Evolutionary conservation across 2,329 filamentous ascomycete genomes (phyloP).

Genomic region (Gaeumannomyces tritici): DNA sequence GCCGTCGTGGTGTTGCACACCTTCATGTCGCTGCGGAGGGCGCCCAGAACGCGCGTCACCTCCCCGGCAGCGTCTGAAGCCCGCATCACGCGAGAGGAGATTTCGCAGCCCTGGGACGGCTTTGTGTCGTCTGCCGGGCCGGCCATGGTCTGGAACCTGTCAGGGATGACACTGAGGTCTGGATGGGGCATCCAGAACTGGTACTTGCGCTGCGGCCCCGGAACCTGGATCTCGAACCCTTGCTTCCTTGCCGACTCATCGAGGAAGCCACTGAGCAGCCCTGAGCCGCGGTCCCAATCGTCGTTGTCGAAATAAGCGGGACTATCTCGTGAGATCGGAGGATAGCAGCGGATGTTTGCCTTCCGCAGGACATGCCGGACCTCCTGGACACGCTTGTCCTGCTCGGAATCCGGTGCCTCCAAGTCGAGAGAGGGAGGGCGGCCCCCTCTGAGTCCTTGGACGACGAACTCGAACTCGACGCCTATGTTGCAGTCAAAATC

Average conservation of each 20-base stretch:
- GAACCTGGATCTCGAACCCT: neutral
- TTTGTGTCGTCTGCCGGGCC: neutral
- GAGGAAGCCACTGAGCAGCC: too few species aligned
- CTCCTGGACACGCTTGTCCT: neutral
- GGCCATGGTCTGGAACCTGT: neutral
- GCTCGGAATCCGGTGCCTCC: too few species aligned
- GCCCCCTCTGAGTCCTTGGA: neutral
- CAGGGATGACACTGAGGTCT: neutral
- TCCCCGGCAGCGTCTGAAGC: neutral
- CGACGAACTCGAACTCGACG: neutral
- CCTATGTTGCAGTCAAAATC: constrained; percentile 1
- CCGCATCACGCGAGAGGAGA: neutral
- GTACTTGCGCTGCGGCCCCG: neutral
- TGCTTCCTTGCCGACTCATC: neutral
- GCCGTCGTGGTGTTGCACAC: neutral
- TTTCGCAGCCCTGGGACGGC: neutral
- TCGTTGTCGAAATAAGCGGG: neutral
- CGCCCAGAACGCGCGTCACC: neutral
- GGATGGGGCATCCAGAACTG: neutral
- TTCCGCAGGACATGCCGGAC: neutral
- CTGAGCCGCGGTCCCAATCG: too few species aligned
- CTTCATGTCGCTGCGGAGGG: neutral
- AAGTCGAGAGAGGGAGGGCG: neutral
- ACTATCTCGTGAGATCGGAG: too few species aligned
- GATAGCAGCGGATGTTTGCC: neutral